Base-by-base conservation (phyloP, 2,329 filamentous ascomycete genomes). In the Exophiala oligosperma region DNA sequence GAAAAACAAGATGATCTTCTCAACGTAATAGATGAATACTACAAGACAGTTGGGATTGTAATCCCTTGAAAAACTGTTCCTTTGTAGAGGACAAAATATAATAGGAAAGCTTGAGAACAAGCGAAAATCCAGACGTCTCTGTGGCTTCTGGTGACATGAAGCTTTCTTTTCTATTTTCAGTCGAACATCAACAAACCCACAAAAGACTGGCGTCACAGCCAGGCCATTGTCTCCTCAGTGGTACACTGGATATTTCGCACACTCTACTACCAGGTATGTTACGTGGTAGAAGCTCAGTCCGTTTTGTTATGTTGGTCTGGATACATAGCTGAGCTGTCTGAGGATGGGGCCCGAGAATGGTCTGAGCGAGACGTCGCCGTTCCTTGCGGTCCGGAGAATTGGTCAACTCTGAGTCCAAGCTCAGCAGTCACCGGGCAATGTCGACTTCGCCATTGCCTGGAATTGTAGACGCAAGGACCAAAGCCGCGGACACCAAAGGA, bases 221-320 rank as follows among this genome's bases (percentile, higher is more conserved):
- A 48, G 46, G n/a, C 53, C 54, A 17, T 17, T 24, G 54, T 12
- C 17, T 21, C 21, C 51, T 47, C 11, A 35, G 23, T 17, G 17
- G 37, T 7, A 43, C 21, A 32, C 29, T 35, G 46, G 14, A 57
- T 57, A 17, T 38, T 24, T 54, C 28, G 32, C 32, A 32, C 26
- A 35, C 17, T 17, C 17, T 17, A 35, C 38, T 41, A 49, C 53
- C 57, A 24, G 48, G 52, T 24, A 28, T 28, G 23, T n/a, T 32
- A 48, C 46, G 11, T 43, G 38, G 7, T 12, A 35, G 53, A 47
- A 41, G 59, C 59, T 56, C 52, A 49, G 17, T 17, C 17, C 17
- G 17, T 17, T 53, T 29, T 52, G 56, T 41, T 40, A 48, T 52
- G 59, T 58, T 59, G 56, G 26, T 56, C 49, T 58, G 59, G 59